Conservation (phyloP, 2,329 filamentous ascomycete genomes). For the Dothideomycetidae sp. region DNA sequence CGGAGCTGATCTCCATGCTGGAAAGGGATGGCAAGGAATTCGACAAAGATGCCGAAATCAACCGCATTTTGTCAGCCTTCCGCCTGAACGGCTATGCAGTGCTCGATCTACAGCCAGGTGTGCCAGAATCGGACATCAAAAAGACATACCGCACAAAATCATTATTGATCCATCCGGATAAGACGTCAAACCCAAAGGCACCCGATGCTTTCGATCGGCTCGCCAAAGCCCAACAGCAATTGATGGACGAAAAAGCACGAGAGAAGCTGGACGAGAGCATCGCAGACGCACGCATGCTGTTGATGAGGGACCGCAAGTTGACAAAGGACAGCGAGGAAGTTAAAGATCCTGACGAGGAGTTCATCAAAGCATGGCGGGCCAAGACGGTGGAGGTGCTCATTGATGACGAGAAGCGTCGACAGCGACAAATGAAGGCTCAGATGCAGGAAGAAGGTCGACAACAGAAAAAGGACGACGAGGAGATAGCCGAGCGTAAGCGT, state of each 20-base stretch:
- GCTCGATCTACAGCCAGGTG: constrained; percentile 86
- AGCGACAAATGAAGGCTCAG: constrained; percentile 78
- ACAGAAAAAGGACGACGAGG: constrained; percentile 73
- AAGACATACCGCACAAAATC: constrained; percentile 89
- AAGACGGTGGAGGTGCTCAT: constrained; percentile 83
- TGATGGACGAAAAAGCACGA: constrained; percentile 90
- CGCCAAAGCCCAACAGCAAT: constrained; percentile 81
- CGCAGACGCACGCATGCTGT: constrained; percentile 83
- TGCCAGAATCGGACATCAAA: constrained; percentile 94
- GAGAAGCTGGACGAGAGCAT: constrained; percentile 83
- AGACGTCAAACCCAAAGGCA: constrained; percentile 78
- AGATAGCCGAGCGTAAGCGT: constrained; percentile 48
- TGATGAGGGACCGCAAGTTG: constrained; percentile 90
- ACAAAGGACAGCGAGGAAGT: constrained; percentile 78
- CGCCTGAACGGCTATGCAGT: constrained; percentile 78
- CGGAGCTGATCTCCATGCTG: constrained; percentile 65
- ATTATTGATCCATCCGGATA: constrained; percentile 97
- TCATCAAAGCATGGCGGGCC: constrained; percentile 73
- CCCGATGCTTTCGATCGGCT: constrained; percentile 94
- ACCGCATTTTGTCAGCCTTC: constrained; percentile 85
- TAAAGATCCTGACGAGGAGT: constrained; percentile 55
- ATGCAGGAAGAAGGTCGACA: constrained; percentile 93
- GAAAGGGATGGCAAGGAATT: constrained; percentile 81
- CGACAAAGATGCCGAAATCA: constrained; percentile 92
- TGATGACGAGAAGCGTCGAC: constrained; percentile 75